Conservation (phyloP, 2,329 filamentous ascomycete species). For the Reticulascus tulasneorum region DNA sequence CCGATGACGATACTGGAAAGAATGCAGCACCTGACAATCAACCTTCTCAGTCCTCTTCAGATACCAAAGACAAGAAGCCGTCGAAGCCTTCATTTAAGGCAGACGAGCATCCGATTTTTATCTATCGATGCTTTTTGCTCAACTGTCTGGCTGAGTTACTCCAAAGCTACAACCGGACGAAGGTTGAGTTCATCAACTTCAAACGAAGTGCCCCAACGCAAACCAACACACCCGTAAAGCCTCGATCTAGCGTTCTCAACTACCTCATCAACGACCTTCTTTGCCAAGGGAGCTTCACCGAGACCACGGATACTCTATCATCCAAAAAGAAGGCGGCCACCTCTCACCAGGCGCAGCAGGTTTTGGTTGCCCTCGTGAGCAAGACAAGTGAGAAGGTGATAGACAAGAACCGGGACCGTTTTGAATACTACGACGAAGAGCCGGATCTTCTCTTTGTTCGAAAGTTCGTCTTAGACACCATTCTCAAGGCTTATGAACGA, state of each 20-base stretch:
- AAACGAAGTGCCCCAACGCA: slow-evolving; percentile 85
- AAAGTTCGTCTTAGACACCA: slow-evolving; percentile 90
- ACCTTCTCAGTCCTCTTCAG: slow-evolving; percentile 20
- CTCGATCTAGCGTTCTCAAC: slow-evolving; percentile 86
- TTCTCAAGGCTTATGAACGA: slow-evolving; percentile 87
- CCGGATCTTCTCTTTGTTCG: slow-evolving; percentile 86
- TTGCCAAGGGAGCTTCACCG: slow-evolving; percentile 55
- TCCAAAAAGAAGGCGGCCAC: slow-evolving; percentile 85
- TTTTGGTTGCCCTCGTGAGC: slow-evolving; percentile 80
- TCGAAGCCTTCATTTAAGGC: slow-evolving; percentile 78
- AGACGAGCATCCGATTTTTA: slow-evolving; percentile 91
- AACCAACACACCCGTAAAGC: slow-evolving; percentile 86
- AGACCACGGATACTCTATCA: slow-evolving; percentile 68
- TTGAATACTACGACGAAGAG: slow-evolving; percentile 71
- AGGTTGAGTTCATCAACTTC: slow-evolving; percentile 99
- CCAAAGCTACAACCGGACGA: slow-evolving; percentile 87
- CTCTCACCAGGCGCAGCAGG: slow-evolving; percentile 78
- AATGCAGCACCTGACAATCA: slow-evolving; percentile 12
- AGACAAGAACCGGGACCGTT: slow-evolving; percentile 53
- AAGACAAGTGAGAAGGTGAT: slow-evolving; percentile 77
- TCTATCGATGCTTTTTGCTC: slow-evolving; percentile 92
- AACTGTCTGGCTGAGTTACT: slow-evolving; percentile 89
- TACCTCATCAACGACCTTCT: slow-evolving; percentile 83
- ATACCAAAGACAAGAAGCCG: slow-evolving; percentile 57
- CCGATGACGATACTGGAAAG: slow-evolving; percentile 4